A percentile compares a stretch with the other conserved stretches of the same genome.
Conservation (phyloP, 495 filamentous ascomycete genomes). For the Aspergillus ellipticus region DNA sequence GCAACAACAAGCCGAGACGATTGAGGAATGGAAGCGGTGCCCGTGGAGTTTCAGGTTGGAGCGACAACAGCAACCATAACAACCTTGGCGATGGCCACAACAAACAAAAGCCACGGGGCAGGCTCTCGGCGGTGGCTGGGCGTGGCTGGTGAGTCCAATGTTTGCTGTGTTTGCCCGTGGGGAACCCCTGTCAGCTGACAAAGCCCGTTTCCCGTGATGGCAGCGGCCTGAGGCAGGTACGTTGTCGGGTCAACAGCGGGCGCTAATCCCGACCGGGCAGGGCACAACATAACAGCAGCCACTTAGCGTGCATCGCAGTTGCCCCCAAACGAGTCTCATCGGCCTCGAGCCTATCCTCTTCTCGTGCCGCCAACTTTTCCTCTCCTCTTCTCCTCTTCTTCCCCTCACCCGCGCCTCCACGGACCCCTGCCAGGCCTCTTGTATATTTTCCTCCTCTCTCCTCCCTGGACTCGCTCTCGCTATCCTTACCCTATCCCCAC, state of each 20-base stretch:
- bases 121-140: background rate
- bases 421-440: conserved; percentile 11
- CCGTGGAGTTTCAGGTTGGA: background rate
- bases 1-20: no score
- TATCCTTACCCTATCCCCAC: conserved; percentile 17
- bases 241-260: conserved; percentile 43
- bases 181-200: conserved; percentile 2
- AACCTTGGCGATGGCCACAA: background rate
- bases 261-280: conserved; percentile 31
- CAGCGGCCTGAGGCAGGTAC: conserved; percentile 15
- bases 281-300: conserved; percentile 43
- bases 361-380: conserved; percentile 20
- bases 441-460: conserved; percentile 15
- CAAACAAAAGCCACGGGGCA: background rate
- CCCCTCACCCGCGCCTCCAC: conserved; percentile 7
- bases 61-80: background rate
- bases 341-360: conserved; percentile 26
- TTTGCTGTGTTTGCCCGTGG: conserved; percentile 14
- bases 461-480: conserved; percentile 1
- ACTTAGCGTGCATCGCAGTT: conserved; percentile 37
- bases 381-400: conserved; percentile 14
- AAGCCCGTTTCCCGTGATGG: background rate
- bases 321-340: conserved; percentile 32
- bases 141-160: background rate
- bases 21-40: background rate